phyloP scores from a whole-genome alignment of 2,329 filamentous ascomycete species.

The Trichothecium roseum region DNA sequence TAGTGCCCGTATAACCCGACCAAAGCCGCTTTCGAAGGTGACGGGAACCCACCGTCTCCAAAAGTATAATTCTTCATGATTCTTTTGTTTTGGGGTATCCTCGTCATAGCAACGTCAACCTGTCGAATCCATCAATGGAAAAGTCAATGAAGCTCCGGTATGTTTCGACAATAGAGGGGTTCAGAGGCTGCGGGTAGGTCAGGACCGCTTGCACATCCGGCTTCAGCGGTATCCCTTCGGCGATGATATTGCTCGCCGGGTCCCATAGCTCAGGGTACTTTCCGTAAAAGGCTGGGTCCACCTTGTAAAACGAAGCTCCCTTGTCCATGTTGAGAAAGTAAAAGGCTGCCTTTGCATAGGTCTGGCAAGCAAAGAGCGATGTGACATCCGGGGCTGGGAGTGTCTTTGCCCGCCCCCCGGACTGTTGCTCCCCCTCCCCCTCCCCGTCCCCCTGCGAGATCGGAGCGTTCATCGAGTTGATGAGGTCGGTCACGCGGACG shows the following conservation, averaged over 20 bases:
- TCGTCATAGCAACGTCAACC: too few species aligned
- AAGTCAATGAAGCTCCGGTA: slow-evolving; percentile 22
- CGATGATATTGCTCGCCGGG: slow-evolving; percentile 13
- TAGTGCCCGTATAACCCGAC: too few species aligned
- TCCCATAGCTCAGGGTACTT: slow-evolving; percentile 21
- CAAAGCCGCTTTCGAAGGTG: too few species aligned
- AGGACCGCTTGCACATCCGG: slow-evolving; percentile 16
- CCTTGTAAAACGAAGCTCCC: slow-evolving; percentile 20
- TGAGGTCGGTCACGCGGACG: slow-evolving; percentile 18
- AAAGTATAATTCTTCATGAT: too few species aligned
- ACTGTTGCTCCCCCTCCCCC: not conserved
- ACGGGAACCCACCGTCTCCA: too few species aligned
- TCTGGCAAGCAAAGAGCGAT: slow-evolving; percentile 12
- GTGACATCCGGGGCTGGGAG: slow-evolving; percentile 14
- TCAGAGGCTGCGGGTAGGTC: slow-evolving; percentile 17
- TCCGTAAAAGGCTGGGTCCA: slow-evolving; percentile 19
- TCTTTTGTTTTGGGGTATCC: too few species aligned
- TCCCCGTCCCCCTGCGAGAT: slow-evolving; percentile 1
- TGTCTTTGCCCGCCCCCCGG: not conserved
- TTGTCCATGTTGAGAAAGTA: slow-evolving; percentile 18
- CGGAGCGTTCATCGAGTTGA: slow-evolving; percentile 13
- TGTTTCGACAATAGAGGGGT: slow-evolving; percentile 16
- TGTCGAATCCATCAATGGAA: slow-evolving; percentile 14
- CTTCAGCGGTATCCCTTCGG: slow-evolving; percentile 17
- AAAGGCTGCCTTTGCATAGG: slow-evolving; percentile 15